These are phyloP conservation scores for Chlorella sp. DNA, from an alignment of 139 green algal species.

Conservation along the genomic window DNA sequence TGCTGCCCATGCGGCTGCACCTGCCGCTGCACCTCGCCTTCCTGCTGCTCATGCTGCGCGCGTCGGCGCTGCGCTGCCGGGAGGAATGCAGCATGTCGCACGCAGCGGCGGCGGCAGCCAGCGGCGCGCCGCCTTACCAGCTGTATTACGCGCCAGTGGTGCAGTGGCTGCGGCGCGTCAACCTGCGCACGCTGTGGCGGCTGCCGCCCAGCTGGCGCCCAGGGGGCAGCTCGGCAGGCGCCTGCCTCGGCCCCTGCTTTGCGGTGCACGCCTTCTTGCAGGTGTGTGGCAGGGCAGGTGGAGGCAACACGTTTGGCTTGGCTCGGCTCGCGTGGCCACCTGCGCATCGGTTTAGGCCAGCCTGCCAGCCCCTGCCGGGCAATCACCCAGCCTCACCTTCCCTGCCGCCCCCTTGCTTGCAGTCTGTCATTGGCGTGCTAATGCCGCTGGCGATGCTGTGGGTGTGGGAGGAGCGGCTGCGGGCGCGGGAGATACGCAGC, in stretches of 20 bases:
- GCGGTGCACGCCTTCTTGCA: neutral
- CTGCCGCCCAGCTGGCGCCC: neutral
- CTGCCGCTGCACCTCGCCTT: neutral
- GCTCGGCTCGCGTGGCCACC: neutral
- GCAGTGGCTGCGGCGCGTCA: neutral
- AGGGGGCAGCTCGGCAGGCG: too few relatives aligned
- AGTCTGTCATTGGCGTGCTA: neutral
- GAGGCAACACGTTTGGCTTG: neutral
- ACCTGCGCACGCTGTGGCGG: neutral
- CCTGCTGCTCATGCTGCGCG: neutral
- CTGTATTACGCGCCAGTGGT: neutral
- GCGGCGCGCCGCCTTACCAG: neutral
- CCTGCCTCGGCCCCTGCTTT: neutral
- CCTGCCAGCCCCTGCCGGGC: neutral
- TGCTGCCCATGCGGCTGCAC: neutral
- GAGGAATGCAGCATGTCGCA: neutral
- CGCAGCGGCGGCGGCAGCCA: neutral
- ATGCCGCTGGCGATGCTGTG: neutral
- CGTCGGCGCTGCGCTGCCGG: neutral
- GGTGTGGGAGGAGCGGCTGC: slow-evolving; percentile 20
- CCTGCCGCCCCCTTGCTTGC: neutral
- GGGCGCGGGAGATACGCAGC: neutral
- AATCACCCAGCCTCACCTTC: neutral
- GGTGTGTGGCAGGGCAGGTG: neutral
- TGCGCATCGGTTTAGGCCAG: neutral